Evolutionary conservation across 208 protist genomes (phyloP).

Genomic region (Naegleria lovaniensis): DNA sequence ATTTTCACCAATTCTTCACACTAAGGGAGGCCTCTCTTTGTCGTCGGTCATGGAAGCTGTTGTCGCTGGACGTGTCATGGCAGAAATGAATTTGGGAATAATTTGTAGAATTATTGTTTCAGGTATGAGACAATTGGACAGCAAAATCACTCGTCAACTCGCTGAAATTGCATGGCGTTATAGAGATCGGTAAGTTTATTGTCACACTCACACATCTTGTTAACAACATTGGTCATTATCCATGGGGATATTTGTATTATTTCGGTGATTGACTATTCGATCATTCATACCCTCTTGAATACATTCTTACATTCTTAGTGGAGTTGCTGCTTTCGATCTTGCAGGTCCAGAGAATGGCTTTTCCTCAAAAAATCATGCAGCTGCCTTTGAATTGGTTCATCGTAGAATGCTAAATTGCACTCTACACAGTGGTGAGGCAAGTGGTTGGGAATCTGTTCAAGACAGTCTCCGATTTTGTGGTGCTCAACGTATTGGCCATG

Average conservation of each 20-base stretch:
- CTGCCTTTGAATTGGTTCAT: slow-evolving; percentile 47
- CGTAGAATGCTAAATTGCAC: slow-evolving; percentile 49
- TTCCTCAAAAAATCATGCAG: slow-evolving; percentile 41
- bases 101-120: background rate
- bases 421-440: slow-evolving; percentile 50
- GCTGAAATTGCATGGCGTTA: slow-evolving; percentile 57
- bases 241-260: too few species aligned
- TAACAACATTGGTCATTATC: too few species aligned
- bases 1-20: slow-evolving; percentile 10
- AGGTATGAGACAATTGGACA: slow-evolving; percentile 46
- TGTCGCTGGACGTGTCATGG: background rate
- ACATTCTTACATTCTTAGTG: slow-evolving; percentile 30
- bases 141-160: slow-evolving; percentile 39
- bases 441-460: slow-evolving; percentile 38
- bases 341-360: slow-evolving; percentile 53
- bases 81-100: background rate
- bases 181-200: background rate
- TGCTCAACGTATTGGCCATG: slow-evolving; percentile 57
- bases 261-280: too few species aligned
- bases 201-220: background rate
- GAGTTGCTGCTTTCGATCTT: slow-evolving; percentile 53
- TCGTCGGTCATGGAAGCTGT: background rate
- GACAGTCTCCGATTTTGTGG: slow-evolving; percentile 53
- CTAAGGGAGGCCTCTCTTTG: background rate
- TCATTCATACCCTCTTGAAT: too few species aligned